Percentiles rank a stretch among this genome's conserved stretches.
phyloP scores from a whole-genome alignment of 2,329 filamentous ascomycete genomes.

The Alternaria ethzedia region DNA sequence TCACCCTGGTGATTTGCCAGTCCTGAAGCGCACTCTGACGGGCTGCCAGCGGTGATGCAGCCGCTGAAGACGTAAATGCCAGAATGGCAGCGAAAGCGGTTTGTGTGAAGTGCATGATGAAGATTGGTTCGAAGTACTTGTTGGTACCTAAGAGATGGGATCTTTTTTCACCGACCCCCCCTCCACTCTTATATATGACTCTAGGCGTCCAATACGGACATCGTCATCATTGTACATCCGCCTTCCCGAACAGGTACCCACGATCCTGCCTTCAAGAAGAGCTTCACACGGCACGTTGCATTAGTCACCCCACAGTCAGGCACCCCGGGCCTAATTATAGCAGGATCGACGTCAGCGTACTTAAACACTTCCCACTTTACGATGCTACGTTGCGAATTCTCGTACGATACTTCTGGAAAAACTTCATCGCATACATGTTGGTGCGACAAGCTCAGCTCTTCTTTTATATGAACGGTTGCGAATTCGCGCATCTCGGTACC shows the following conservation, averaged over 20 bases:
- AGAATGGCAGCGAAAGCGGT: conserved; percentile 12
- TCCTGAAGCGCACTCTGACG: conserved; percentile 22
- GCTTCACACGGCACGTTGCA: not conserved
- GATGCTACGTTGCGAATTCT: not conserved
- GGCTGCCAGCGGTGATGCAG: conserved; percentile 15
- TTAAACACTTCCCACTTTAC: not conserved
- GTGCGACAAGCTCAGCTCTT: no score
- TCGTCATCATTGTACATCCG: not conserved
- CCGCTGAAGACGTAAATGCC: conserved; percentile 9
- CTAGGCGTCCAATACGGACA: not conserved
- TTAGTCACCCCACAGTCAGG: conserved; percentile 6
- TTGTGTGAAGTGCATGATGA: conserved; percentile 19
- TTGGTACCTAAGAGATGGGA: not conserved
- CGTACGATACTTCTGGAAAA: not conserved
- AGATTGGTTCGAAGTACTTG: not conserved
- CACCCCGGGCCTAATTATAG: conserved; percentile 7
- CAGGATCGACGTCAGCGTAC: not conserved
- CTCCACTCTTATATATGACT: not conserved
- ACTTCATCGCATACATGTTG: no score
- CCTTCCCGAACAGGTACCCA: not conserved
- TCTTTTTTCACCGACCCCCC: not conserved
- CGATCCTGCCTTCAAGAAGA: not conserved
- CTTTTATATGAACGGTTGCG: no score
- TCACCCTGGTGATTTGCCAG: conserved; percentile 26
- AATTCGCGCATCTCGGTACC: no score